A percentile compares a stretch with the other conserved stretches of the same genome.
These are phyloP conservation scores for Vigna mungo DNA, from an alignment of 306 rosid genomes.

Conservation along the genomic window DNA sequence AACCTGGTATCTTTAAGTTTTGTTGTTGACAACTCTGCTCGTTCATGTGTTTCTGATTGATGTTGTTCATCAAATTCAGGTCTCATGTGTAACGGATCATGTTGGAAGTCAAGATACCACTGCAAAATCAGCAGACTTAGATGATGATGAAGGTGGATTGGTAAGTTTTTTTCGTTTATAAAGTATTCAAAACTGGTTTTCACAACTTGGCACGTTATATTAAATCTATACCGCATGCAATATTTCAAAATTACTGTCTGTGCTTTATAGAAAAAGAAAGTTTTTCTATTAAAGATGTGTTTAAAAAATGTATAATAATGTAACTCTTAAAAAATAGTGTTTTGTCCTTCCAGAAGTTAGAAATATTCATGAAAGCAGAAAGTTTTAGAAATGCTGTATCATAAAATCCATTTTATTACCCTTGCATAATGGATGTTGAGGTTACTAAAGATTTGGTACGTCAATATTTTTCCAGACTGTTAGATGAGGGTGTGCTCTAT, in stretches of 20 bases:
- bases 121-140: constrained; percentile 92
- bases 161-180: constrained; percentile 54
- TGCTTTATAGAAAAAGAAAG: background rate
- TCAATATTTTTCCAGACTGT: constrained; percentile 32
- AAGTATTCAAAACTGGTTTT: background rate
- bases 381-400: background rate
- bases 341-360: background rate
- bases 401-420: background rate
- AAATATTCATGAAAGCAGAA: background rate
- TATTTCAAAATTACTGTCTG: constrained; percentile 2
- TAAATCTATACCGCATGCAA: constrained; percentile 4
- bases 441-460: constrained; percentile 6
- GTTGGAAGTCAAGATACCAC: constrained; percentile 82
- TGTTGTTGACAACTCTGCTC: constrained; percentile 17
- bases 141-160: constrained; percentile 99
- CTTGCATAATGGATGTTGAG: background rate
- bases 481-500: background rate
- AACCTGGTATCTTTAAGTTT: constrained; percentile 6
- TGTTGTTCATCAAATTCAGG: constrained; percentile 54
- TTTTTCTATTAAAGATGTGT: background rate
- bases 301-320: background rate
- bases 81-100: constrained; percentile 95
- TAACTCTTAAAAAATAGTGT: background rate
- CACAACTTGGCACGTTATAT: background rate
- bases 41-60: constrained; percentile 36